These are phyloP conservation scores for Cetradonia linearis DNA, from an alignment of 495 filamentous ascomycete species.

Conservation along the genomic window DNA sequence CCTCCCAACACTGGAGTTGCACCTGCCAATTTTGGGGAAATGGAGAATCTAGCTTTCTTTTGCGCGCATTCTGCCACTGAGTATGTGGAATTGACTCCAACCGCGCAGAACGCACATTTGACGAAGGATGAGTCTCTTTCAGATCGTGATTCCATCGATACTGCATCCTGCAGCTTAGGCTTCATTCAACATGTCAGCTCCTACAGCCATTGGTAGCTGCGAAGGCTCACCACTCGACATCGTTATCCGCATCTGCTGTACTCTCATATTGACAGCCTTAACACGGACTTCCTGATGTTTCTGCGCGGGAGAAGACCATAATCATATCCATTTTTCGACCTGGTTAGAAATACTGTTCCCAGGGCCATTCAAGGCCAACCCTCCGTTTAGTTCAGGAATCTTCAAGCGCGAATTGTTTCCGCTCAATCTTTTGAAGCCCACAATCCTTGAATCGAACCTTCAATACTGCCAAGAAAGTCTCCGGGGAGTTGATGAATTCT, in stretches of 20 bases:
- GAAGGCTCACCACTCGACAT: not conserved
- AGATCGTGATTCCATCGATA: not conserved
- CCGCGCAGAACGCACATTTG: not conserved
- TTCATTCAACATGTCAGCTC: not conserved
- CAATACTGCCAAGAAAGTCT: conserved; percentile 23
- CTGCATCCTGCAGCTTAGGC: not conserved
- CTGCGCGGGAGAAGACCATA: conserved; percentile 27
- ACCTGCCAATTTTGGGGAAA: not conserved
- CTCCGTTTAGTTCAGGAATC: conserved; percentile 21
- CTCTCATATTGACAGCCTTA: not conserved
- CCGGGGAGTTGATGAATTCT: conserved; percentile 26
- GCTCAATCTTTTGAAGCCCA: conserved; percentile 20
- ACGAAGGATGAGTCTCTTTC: not conserved
- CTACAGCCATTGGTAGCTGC: not conserved
- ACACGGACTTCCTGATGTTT: not conserved
- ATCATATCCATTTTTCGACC: conserved; percentile 27
- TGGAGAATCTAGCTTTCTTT: not conserved
- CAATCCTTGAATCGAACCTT: conserved; percentile 19
- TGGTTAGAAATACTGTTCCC: conserved; percentile 26
- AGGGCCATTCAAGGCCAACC: conserved; percentile 21
- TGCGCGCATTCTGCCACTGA: not conserved
- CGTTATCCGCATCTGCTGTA: not conserved
- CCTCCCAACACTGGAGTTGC: not conserved
- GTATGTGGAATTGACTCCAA: not conserved
- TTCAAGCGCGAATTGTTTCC: conserved; percentile 26